phyloP scores from a whole-genome alignment of 352 stramenopile genomes.

The Phytophthora vignae region DNA sequence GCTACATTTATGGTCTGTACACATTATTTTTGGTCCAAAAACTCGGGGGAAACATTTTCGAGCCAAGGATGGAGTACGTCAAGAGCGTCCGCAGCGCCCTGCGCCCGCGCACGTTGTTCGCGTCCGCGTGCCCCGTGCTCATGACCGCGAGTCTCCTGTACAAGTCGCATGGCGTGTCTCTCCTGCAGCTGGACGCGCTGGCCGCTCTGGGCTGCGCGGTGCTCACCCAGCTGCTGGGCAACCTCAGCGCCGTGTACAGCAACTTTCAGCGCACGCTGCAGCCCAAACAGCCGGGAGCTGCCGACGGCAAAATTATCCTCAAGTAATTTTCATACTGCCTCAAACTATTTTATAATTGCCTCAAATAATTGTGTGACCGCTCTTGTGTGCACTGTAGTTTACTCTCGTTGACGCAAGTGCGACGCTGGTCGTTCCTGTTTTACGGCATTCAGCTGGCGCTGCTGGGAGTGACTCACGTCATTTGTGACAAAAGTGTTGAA shows the following conservation, averaged over 20 bases:
- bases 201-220: slow-evolving; percentile 51
- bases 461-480: slow-evolving; percentile 47
- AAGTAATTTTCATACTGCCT: slow-evolving; percentile 46
- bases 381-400: slow-evolving; percentile 42
- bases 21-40: not conserved
- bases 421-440: slow-evolving; percentile 72
- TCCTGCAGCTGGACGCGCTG: slow-evolving; percentile 54
- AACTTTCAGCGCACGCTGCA: slow-evolving; percentile 75
- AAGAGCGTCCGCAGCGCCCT: slow-evolving; percentile 47
- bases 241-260: slow-evolving; percentile 77
- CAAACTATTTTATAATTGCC: not conserved
- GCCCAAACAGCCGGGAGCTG: slow-evolving; percentile 43
- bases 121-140: slow-evolving; percentile 57
- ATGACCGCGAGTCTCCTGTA: slow-evolving; percentile 62
- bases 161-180: slow-evolving; percentile 43
- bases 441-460: slow-evolving; percentile 54
- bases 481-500: slow-evolving; percentile 45
- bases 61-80: slow-evolving; percentile 9
- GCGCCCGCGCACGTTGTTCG: slow-evolving; percentile 66
- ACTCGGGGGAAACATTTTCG: not conserved
- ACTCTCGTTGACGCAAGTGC: slow-evolving; percentile 75
- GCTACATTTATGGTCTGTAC: slow-evolving; percentile 1
- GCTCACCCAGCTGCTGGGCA: slow-evolving; percentile 73
- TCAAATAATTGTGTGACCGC: slow-evolving; percentile 6
- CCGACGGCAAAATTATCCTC: slow-evolving; percentile 59